Evolutionary conservation across 2,329 filamentous ascomycete species (phyloP), one percentile per base, ranked within the genome.

Genomic region (Arthroderma uncinatum): DNA sequence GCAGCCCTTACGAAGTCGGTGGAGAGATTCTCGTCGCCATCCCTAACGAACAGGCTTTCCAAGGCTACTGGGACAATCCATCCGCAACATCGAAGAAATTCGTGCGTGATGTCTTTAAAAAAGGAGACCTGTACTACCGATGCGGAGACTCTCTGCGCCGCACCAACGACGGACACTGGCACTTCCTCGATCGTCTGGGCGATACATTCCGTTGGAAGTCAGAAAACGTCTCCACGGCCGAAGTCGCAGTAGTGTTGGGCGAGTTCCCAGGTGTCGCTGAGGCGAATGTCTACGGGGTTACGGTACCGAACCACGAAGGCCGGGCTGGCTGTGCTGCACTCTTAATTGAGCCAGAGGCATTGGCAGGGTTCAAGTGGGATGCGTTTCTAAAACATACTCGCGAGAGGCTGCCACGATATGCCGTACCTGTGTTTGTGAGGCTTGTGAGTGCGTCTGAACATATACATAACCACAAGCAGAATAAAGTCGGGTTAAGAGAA

Each of bases 151-250:
- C 85, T 0, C 67, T 89, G 39, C 73, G 82, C 2, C 75, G 80
- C 19, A 80, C 84, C 60, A 61, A 62, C 1, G 83, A 89, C 55
- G 85, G 85, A 0, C 74, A 82, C 8, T 84, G 82, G 80, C 87
- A 78, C 70, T 89, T 89, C 68, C 69, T 84, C 37, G 86, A 89
- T 62, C 74, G 83, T 3, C 76, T 88, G 1, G 85, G 85, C 1
- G 86, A 89, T 67, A 89, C 86, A 0, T 89, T 84, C 70, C 78
- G 86, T 33, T 88, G 85, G 85, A 88, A 87, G 68, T 80, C 80
- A 55, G 82, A 85, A 69, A 85, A 86, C 62, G 82, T 85, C 40
- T 82, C 79, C 9, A 85, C 82, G 40, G 74, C 82, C 9, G 85
- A 88, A 69, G 85, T 88, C 0, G 77, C 82, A 1, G 81, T 85